phyloP scores from a whole-genome alignment of 2,329 filamentous ascomycete species.

The Tolypocladium pustulatum region DNA sequence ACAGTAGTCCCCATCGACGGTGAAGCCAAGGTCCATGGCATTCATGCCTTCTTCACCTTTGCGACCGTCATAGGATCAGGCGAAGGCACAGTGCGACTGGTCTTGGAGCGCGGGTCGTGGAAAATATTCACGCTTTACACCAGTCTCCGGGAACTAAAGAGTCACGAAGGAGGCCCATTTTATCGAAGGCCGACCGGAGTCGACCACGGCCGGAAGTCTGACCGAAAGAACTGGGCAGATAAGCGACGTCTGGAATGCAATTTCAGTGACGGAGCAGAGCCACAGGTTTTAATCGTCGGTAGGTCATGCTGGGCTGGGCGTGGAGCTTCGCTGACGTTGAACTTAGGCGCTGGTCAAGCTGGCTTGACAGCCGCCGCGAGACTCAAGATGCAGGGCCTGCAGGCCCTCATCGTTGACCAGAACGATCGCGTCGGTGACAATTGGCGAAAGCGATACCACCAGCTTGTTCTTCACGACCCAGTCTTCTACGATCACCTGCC shows the following conservation, averaged over 20 bases:
- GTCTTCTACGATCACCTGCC: conserved; percentile 53
- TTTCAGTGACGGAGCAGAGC: conserved; percentile 35
- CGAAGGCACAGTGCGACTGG: conserved; percentile 43
- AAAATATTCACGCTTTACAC: conserved; percentile 57
- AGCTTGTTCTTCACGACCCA: conserved; percentile 58
- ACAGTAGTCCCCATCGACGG: conserved; percentile 36
- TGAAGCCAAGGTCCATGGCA: conserved; percentile 34
- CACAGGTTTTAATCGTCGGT: conserved; percentile 52
- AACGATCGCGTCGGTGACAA: conserved; percentile 51
- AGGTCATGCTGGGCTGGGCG: conserved; percentile 1
- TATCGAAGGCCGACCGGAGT: conserved; percentile 42
- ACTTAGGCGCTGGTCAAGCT: conserved; percentile 46
- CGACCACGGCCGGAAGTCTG: conserved; percentile 39
- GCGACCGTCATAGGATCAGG: conserved; percentile 44
- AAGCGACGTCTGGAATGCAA: conserved; percentile 35
- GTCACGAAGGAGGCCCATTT: conserved; percentile 38
- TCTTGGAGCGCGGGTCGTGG: conserved; percentile 35
- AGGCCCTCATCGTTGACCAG: conserved; percentile 46
- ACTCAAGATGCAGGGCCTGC: conserved; percentile 46
- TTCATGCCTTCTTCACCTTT: conserved; percentile 46
- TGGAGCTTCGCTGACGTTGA: not conserved
- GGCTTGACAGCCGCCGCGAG: conserved; percentile 48
- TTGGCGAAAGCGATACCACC: conserved; percentile 52
- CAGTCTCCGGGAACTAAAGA: conserved; percentile 40
- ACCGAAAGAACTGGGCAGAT: conserved; percentile 51